Evolutionary conservation across 768 basidiomycete species (phyloP).

Genomic region (Collybia nuda): DNA sequence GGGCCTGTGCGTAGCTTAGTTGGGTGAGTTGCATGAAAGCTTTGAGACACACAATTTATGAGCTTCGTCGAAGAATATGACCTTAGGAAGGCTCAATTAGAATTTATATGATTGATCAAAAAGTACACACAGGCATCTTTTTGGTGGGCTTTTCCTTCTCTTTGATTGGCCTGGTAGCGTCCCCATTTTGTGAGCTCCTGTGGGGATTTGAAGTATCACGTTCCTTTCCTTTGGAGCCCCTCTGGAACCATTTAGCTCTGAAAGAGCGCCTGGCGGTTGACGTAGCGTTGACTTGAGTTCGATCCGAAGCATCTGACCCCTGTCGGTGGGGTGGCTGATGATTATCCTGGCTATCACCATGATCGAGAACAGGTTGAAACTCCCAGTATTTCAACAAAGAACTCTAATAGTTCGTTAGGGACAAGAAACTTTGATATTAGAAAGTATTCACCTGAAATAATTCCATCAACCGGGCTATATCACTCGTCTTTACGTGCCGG

Average conservation of each 20-base stretch:
- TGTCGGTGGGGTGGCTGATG: slow-evolving; percentile 26
- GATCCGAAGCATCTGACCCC: slow-evolving; percentile 29
- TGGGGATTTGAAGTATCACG: slow-evolving; percentile 16
- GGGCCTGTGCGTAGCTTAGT: slow-evolving; percentile 43
- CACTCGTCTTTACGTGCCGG: slow-evolving; percentile 65
- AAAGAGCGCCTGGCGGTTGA: slow-evolving; percentile 15
- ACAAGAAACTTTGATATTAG: not conserved
- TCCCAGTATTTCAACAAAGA: slow-evolving; percentile 74
- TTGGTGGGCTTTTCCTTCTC: slow-evolving; percentile 43
- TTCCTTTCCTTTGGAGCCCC: slow-evolving; percentile 24
- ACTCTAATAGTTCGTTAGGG: slow-evolving; percentile 35
- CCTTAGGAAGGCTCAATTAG: slow-evolving; percentile 21
- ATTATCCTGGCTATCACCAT: slow-evolving; percentile 13
- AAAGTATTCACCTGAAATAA: slow-evolving; percentile 61
- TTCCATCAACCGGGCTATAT: slow-evolving; percentile 83
- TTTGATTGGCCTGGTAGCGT: slow-evolving; percentile 28
- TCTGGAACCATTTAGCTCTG: slow-evolving; percentile 26
- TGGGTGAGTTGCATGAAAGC: not conserved
- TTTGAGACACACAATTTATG: slow-evolving; percentile 64
- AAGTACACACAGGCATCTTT: slow-evolving; percentile 35
- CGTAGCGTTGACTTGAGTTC: slow-evolving; percentile 37
- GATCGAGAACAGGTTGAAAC: slow-evolving; percentile 47
- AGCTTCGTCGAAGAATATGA: slow-evolving; percentile 82
- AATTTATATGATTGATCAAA: not conserved
- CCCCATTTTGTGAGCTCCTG: slow-evolving; percentile 19